phyloP scores from a whole-genome alignment of 805 yeast genomes.

The Blastobotrys mokoenaii region DNA sequence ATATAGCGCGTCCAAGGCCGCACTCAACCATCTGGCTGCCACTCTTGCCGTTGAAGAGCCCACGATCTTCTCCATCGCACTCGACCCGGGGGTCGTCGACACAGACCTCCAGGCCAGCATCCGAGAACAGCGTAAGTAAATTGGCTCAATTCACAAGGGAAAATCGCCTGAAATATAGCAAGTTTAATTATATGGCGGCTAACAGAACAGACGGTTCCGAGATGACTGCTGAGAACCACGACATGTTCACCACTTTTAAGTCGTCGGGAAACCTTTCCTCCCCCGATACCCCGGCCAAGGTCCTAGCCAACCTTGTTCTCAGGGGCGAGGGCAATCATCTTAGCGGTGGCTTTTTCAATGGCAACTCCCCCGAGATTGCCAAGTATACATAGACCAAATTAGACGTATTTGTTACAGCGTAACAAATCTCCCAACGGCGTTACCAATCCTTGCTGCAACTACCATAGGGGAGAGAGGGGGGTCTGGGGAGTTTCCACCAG shows the following conservation, averaged over 20 bases:
- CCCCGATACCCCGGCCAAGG: conserved; percentile 64
- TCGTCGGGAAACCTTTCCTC: conserved; percentile 47
- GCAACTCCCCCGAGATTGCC: conserved; percentile 19
- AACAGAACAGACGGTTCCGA: conserved; percentile 33
- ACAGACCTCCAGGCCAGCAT: conserved; percentile 82
- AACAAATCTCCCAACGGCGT: too few species aligned
- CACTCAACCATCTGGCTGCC: conserved; percentile 66
- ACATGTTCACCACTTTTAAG: conserved; percentile 59
- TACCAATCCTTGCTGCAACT: too few species aligned
- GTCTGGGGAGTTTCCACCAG: too few species aligned
- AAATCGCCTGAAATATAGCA: too few species aligned
- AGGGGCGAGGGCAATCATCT: conserved; percentile 47
- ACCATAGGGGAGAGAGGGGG: too few species aligned
- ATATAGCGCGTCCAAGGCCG: conserved; percentile 88
- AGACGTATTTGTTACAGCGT: too few species aligned
- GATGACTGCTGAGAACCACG: conserved; percentile 54
- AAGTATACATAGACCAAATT: too few species aligned
- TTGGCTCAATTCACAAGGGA: too few species aligned
- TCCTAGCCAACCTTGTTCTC: conserved; percentile 59
- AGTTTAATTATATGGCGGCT: too few species aligned
- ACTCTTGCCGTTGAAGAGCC: conserved; percentile 64
- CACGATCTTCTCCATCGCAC: conserved; percentile 50
- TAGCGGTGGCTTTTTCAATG: conserved; percentile 64
- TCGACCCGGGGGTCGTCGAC: conserved; percentile 94
- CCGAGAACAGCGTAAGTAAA: conserved; percentile 43